Conservation (phyloP, 441 rosid genomes). For the Erodium trifolium region DNA sequence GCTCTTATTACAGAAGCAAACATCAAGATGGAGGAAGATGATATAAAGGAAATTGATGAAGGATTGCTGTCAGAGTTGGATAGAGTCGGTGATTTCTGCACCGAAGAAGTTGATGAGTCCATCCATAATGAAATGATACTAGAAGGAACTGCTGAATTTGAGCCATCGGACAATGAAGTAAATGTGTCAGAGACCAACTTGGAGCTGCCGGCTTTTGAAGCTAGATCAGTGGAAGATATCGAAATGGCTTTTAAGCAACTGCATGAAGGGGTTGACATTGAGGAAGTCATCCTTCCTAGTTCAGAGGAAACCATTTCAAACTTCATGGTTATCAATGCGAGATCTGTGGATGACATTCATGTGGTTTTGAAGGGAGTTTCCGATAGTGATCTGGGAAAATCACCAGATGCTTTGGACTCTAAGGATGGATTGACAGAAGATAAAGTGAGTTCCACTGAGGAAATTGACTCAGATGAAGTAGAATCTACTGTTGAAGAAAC, state of each 20-base stretch:
- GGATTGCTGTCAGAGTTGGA: slow-evolving; percentile 68
- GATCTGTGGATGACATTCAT: slow-evolving; percentile 5
- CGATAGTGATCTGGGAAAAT: background rate
- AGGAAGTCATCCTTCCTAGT: slow-evolving; percentile 50
- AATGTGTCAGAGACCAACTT: slow-evolving; percentile 20
- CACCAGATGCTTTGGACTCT: background rate
- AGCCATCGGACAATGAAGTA: slow-evolving; percentile 21
- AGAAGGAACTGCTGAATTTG: slow-evolving; percentile 24
- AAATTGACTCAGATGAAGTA: background rate
- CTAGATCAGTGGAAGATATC: slow-evolving; percentile 48
- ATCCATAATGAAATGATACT: slow-evolving; percentile 15
- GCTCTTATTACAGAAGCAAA: slow-evolving; percentile 31
- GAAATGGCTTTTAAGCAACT: slow-evolving; percentile 52
- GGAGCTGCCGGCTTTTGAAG: slow-evolving; percentile 49
- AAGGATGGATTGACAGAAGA: slow-evolving; percentile 13
- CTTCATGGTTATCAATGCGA: background rate
- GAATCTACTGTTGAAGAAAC: slow-evolving; percentile 9
- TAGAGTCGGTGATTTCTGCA: slow-evolving; percentile 61
- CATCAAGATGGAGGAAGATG: slow-evolving; percentile 40
- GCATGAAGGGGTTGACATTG: slow-evolving; percentile 48
- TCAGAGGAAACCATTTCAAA: slow-evolving; percentile 19
- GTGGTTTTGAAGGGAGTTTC: slow-evolving; percentile 3
- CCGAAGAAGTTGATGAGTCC: slow-evolving; percentile 39
- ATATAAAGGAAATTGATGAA: slow-evolving; percentile 68
- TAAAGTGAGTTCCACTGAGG: slow-evolving; percentile 1